Evolutionary conservation across 2,329 filamentous ascomycete genomes (phyloP).

Genomic region (Corinectria fuckeliana): DNA sequence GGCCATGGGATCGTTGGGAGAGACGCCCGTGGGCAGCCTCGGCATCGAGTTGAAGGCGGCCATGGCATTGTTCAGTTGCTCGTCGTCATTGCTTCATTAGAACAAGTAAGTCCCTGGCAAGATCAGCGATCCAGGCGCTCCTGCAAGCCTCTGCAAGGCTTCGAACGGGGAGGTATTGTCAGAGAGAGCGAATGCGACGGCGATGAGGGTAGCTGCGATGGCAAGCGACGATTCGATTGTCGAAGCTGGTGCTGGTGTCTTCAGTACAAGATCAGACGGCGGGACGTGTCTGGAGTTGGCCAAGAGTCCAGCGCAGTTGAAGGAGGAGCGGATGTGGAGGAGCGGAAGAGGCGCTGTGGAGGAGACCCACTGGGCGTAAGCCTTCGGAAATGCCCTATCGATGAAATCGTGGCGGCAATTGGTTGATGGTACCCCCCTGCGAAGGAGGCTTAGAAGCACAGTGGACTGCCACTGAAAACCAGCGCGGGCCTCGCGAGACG

Average conservation of each 20-base stretch:
- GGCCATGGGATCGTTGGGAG: constrained; percentile 54
- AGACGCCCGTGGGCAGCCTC: constrained; percentile 53
- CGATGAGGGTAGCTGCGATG: not conserved
- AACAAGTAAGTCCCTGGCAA: constrained; percentile 26
- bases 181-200: not conserved
- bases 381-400: constrained; percentile 16
- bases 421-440: constrained; percentile 13
- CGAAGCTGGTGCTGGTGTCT: not conserved
- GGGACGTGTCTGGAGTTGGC: not conserved
- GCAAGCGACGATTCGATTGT: not conserved
- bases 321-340: constrained; percentile 16
- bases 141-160: constrained; percentile 21
- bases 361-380: constrained; percentile 7
- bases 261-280: constrained; percentile 5
- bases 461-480: not conserved
- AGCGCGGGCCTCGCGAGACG: constrained; percentile 1
- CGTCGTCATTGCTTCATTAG: constrained; percentile 41
- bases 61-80: constrained; percentile 57
- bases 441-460: constrained; percentile 6
- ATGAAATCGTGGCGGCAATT: constrained; percentile 7
- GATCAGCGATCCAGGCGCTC: constrained; percentile 26
- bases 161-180: not conserved
- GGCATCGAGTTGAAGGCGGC: constrained; percentile 64
- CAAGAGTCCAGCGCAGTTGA: constrained; percentile 9
- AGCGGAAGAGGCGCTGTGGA: constrained; percentile 20